These are phyloP conservation scores for Cercophora newfieldiana DNA, from an alignment of 495 filamentous ascomycete species.

Conservation along the genomic window DNA sequence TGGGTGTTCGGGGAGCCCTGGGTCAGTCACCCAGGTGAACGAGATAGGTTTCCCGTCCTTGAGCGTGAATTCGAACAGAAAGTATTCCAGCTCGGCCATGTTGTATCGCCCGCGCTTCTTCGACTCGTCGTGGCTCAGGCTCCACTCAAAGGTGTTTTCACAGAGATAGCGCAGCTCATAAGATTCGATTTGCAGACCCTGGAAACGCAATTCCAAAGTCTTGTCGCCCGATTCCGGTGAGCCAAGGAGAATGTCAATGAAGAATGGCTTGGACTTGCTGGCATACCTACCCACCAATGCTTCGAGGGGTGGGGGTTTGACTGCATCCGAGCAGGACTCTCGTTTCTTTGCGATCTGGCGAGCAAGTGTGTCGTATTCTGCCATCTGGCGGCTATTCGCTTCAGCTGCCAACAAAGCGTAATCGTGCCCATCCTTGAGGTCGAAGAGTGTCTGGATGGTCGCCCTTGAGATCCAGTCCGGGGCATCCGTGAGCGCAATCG, in stretches of 20 bases:
- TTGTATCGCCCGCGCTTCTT: background rate
- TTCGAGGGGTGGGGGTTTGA: background rate
- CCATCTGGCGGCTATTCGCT: background rate
- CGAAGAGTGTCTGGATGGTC: conserved; percentile 26
- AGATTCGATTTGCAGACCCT: conserved; percentile 4
- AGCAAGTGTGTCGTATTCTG: background rate
- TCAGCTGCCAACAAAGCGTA: conserved; percentile 14
- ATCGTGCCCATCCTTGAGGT: background rate
- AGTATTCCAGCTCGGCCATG: background rate
- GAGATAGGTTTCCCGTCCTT: background rate
- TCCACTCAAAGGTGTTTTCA: conserved; percentile 18
- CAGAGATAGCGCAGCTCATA: conserved; percentile 18
- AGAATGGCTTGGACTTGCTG: conserved; percentile 1
- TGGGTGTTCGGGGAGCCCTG: background rate
- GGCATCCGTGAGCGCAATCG: conserved; percentile 26
- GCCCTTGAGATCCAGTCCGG: conserved; percentile 34
- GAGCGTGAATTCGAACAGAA: background rate
- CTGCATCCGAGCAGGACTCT: background rate
- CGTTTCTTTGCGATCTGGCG: background rate
- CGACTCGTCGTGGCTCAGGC: conserved; percentile 2
- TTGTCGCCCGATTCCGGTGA: background rate
- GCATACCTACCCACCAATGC: conserved; percentile 2
- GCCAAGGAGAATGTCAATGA: conserved; percentile 8
- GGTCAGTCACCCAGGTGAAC: background rate
- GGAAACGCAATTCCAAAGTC: conserved; percentile 11